Evolutionary conservation across 2,329 filamentous ascomycete genomes (phyloP), one percentile per base, ranked within the genome.

Genomic region (Penicillium sp.): DNA sequence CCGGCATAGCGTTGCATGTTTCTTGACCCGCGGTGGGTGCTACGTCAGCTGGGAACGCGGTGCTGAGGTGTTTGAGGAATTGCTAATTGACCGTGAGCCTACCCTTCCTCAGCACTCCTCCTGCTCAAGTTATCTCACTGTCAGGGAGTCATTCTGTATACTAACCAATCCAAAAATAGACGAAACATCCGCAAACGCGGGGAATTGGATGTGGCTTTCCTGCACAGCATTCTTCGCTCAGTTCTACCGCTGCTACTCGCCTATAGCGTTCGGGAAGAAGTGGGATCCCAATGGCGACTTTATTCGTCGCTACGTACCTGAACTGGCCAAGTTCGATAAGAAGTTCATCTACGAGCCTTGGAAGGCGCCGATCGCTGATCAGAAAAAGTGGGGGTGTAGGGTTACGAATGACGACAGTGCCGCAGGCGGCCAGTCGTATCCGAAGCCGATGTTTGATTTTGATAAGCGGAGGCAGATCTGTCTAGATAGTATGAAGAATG

Each of bases 261-360:
- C 91, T 0, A 75, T 93, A 17, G 84, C 88, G 0, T 93, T 93
- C 70, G 87, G 88, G 0, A 86, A 89, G 76, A 92, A 91, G 73
- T 92, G 89, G 88, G 91, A 93, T 72, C 86, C 86, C 61, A 80
- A 89, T 0, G 91, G 0, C 69, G 76, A 2, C 10, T 86, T 91
- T 62, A 84, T 93, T 51, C 80, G 86, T 26, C 81, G 79, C 42
- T 93, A 86, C 76, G 85, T 90, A 0, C 90, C 91, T 0, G 90
- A 93, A 74, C 77, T 93, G 42, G 81, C 62, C 78, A 70, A 82
- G 0, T 81, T 89, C 64, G 82, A 88, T 15, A 83, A 84, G 57
- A 92, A 90, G 75, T 91, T 85, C 70, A 91, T 93, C 35, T 93
- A 92, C 67, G 90, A 93, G 80, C 91, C 91, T 6, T 91, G 89